phyloP scores from a whole-genome alignment of 2,329 filamentous ascomycete species.

The Claviceps sp. region DNA sequence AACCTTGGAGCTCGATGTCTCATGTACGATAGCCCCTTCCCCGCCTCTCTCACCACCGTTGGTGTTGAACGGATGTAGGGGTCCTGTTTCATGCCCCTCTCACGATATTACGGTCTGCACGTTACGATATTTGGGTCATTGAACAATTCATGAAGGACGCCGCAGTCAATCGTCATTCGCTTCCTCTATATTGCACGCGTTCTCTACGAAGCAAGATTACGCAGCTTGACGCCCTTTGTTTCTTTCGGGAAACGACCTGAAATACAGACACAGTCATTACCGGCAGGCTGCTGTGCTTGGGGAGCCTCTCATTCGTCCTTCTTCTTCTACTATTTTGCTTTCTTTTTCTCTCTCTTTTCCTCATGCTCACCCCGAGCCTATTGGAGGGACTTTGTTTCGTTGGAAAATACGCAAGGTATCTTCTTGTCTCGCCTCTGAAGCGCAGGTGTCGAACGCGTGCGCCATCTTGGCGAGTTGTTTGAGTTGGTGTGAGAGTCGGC shows the following conservation, averaged over 20 bases:
- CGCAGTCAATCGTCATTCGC: constrained; percentile 1
- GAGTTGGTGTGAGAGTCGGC: not conserved
- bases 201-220: not conserved
- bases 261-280: not conserved
- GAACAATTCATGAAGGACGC: constrained; percentile 3
- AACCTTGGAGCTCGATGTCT: constrained; percentile 5
- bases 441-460: not conserved
- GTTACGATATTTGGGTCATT: constrained; percentile 7
- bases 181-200: not conserved
- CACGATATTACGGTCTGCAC: constrained; percentile 11
- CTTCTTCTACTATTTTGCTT: not conserved
- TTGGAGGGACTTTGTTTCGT: not conserved
- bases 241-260: not conserved
- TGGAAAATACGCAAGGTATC: constrained; percentile 3
- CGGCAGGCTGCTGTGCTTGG: not conserved
- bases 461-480: not conserved
- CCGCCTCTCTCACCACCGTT: constrained; percentile 2
- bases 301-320: not conserved
- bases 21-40: constrained; percentile 12
- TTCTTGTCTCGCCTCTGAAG: not conserved
- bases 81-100: constrained; percentile 10
- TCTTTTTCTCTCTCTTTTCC: not conserved
- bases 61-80: constrained; percentile 8
- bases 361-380: not conserved
- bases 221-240: not conserved